Conservation (phyloP, 148 eudicot genomes). For the Linanthus parryae region DNA sequence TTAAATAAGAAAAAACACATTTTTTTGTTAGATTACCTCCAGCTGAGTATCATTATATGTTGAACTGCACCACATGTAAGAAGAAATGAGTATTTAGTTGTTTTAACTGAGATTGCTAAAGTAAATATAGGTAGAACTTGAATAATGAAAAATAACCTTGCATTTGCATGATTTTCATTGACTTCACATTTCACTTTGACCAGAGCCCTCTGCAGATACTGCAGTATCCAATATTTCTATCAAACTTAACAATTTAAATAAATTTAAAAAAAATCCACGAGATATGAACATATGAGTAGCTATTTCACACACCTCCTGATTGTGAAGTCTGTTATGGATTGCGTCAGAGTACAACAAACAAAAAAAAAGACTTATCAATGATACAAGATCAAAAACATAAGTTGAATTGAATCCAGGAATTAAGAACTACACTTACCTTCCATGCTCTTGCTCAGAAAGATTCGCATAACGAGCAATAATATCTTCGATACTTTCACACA, state of each 20-base stretch:
- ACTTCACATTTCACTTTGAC: constrained; percentile 32
- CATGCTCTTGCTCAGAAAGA: constrained; percentile 55
- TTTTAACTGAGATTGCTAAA: background rate
- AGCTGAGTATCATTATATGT: background rate
- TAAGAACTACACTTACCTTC: constrained; percentile 26
- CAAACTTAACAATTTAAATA: too few species aligned
- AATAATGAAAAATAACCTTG: constrained; percentile 15
- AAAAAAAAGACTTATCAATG: background rate
- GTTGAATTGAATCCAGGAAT: too few species aligned
- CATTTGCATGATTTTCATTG: constrained; percentile 10
- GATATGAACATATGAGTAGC: background rate
- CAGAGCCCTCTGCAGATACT: constrained; percentile 35
- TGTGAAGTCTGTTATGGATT: constrained; percentile 25
- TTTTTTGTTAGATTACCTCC: background rate
- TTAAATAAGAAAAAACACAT: background rate
- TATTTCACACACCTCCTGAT: constrained; percentile 42
- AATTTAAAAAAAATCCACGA: background rate
- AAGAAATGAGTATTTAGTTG: background rate
- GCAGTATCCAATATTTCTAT: background rate
- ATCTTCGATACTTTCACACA: constrained; percentile 34
- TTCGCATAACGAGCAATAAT: constrained; percentile 34
- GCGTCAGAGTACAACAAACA: background rate
- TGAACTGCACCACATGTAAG: background rate
- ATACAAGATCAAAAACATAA: background rate
- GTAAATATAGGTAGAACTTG: background rate